A percentile compares a stretch with the other conserved stretches of the same genome.
Evolutionary conservation across 2,329 filamentous ascomycete genomes (phyloP).

Genomic region (Colletotrichum sp.): DNA sequence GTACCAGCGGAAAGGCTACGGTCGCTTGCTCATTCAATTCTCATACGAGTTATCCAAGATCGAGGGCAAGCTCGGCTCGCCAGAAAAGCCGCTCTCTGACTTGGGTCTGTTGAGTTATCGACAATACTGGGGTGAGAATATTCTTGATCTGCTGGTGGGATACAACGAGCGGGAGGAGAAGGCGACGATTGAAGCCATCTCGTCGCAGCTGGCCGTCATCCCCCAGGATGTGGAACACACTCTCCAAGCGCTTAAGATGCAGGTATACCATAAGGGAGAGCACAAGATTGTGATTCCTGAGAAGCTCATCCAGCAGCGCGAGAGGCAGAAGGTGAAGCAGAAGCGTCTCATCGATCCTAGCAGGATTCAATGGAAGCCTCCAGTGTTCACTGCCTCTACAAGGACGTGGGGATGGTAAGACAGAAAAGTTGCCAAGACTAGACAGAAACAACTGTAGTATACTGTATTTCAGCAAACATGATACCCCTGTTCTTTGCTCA

Average conservation of each 20-base stretch:
- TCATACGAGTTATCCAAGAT: constrained; percentile 96
- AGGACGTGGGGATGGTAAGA: constrained; percentile 93
- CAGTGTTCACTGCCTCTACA: constrained; percentile 87
- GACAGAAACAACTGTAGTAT: not conserved
- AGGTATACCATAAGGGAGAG: constrained; percentile 94
- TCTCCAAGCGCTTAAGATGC: constrained; percentile 90
- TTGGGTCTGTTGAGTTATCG: constrained; percentile 91
- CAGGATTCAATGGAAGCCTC: constrained; percentile 92
- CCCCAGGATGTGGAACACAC: constrained; percentile 96
- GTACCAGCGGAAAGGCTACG: constrained; percentile 94
- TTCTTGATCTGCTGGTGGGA: constrained; percentile 84
- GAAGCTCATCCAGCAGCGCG: constrained; percentile 77
- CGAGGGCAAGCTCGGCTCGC: constrained; percentile 92
- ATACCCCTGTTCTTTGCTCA: not conserved
- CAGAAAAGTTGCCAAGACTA: not conserved
- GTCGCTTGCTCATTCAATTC: constrained; percentile 92
- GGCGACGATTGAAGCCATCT: constrained; percentile 86
- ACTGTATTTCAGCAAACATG: constrained; percentile 9
- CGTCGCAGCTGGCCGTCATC: constrained; percentile 87
- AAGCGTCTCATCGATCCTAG: constrained; percentile 78
- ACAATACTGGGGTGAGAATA: constrained; percentile 96
- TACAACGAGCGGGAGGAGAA: constrained; percentile 71
- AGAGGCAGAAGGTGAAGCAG: constrained; percentile 81
- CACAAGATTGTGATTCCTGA: constrained; percentile 95
- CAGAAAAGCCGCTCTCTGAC: constrained; percentile 95